Evolutionary conservation across 169 alveolate species (phyloP).

Genomic region (Eimeria sp.): DNA sequence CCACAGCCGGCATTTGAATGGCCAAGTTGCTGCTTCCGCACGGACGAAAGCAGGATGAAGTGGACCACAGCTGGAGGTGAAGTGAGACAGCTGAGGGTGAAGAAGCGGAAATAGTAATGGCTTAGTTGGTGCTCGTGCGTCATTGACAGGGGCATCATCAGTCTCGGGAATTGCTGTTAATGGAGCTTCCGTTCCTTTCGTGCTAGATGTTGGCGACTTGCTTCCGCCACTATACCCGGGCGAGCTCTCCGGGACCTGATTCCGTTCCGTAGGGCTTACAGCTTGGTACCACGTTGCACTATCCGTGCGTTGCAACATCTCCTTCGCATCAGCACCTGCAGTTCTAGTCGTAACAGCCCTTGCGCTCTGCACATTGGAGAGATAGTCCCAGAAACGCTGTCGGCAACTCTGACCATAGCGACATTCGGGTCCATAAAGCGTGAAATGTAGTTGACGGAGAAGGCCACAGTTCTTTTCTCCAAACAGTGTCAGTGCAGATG

Average conservation of each 20-base stretch:
- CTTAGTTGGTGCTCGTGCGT: not conserved
- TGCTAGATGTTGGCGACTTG: not conserved
- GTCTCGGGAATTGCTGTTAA: not conserved
- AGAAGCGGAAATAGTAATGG: constrained; percentile 46
- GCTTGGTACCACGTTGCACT: not conserved
- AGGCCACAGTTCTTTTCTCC: not conserved
- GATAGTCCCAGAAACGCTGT: constrained; percentile 39
- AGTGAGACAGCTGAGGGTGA: constrained; percentile 77
- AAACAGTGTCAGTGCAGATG: not conserved
- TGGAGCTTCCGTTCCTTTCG: not conserved
- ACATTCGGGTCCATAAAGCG: constrained; percentile 48
- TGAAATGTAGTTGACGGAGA: not conserved
- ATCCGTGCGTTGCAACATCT: not conserved
- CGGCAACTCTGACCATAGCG: constrained; percentile 22
- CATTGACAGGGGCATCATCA: not conserved
- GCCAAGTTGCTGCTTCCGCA: constrained; percentile 52
- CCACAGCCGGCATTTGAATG: constrained; percentile 65
- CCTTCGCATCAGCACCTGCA: not conserved
- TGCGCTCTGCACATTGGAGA: constrained; percentile 4
- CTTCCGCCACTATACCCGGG: not conserved
- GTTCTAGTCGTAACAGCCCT: not conserved
- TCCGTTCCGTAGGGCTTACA: not conserved
- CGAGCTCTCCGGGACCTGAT: not conserved
- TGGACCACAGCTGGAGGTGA: constrained; percentile 75
- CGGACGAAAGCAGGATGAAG: constrained; percentile 78